Base-by-base conservation (phyloP, 306 rosid species). In the Quercus rubra region DNA sequence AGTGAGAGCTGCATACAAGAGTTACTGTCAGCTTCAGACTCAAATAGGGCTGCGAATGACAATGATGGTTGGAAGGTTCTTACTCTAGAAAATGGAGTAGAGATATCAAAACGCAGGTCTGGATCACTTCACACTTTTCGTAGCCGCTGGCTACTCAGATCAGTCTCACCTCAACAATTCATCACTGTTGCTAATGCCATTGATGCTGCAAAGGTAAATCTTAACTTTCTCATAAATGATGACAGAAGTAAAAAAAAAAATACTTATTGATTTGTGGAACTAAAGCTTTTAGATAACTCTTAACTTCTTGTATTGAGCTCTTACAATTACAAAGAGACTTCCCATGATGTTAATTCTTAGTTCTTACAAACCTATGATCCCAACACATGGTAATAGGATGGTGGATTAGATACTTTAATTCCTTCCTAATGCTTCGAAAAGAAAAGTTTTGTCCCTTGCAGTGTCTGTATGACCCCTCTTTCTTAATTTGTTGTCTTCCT, bases 1-100 rank as follows among this genome's bases (percentile, higher is more conserved):
- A 91, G 98, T 67, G 96, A 93, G 84, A 91, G 89, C 74, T 91
- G 98, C 83, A 89, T 93, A 74, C 97, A 93, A 31, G 98, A 93
- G 74, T 83, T 93, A 23, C 86, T 91, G 71, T 91, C 93, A 10
- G 98, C 96, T 33, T 89, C 97, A 3, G 96, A 86, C 79, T 88
- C 92, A 3, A 85, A 75, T 71, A 87, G 74, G 70, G 74, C 33
- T 77, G 90, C 87, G 62, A 78, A 55, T 49, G 67, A 55, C 56
- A 79, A 62, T 54, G 93, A 85, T 69, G 97, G 84, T 6, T 91
- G 97, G 98, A 93, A 93, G 83, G 79, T 90, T 30, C 76, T 89
- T 5, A 83, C 78, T 68, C 82, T 91, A 11, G 94, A 88, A 66
- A 91, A 91, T 11, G 94, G 97, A 43, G 97, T 90, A 0, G 98